Base-by-base conservation (phyloP, 1,284 basidiomycete genomes). In the Coniophora puteana region DNA sequence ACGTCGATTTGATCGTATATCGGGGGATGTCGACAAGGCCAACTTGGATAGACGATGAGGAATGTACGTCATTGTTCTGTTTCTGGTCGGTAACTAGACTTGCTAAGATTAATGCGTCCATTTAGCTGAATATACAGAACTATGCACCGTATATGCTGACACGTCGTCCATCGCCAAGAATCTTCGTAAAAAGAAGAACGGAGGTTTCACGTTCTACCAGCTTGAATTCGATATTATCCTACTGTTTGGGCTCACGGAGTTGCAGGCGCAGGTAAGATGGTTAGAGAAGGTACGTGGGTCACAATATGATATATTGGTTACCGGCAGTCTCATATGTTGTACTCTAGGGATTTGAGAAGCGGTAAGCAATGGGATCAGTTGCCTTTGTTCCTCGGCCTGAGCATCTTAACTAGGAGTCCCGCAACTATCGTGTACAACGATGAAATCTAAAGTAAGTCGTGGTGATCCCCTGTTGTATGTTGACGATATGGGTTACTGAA, bases 201-300 rank as follows among this genome's bases (percentile, higher is more conserved):
- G 45, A 5, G 50, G 45, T 4, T 45, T 40, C 14, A 45, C 48
- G 3, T 68, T 66, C 36, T 69, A 67, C 45, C 40, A 48, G 12
- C 45, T 66, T 7, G 13, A 52, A 4, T 68, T 62, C 41, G 60
- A 67, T 13, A 53, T 72, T 8, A 55, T 72, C 21, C 43, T 72
- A 17, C 47, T 67, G 4, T 66, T 71, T 40, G 69, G 71, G 3
- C 44, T 68, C 25, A 69, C 70, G 0, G 71, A 72, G 40, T 51
- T 71, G 30, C 65, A 67, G 48, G 71, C 69, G 1, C 67, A 71
- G 42, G 49, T 72, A n/a, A 54, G 58, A 6, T 71, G 68, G 67
- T 47, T 38, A 4, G 67, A 71, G 38, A 55, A 70, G 36, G 69
- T 65, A 40, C 4, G 49, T 53, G 17, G 22, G 37, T 31, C 21